These are phyloP conservation scores for Scutellaria baicalensis DNA, from an alignment of 257 asterid genomes.

Conservation along the genomic window DNA sequence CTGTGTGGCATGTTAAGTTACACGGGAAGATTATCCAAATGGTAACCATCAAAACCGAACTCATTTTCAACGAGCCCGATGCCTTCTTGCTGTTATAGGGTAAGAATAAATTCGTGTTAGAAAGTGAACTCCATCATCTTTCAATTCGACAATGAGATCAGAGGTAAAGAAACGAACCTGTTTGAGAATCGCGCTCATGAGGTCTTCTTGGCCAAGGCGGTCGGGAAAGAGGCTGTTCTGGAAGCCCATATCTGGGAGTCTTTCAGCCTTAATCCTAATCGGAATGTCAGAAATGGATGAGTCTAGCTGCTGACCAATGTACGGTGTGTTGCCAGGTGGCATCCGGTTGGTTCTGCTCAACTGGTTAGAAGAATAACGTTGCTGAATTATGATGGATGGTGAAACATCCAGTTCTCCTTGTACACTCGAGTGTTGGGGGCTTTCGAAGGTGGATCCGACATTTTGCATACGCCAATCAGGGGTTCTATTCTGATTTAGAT, in stretches of 20 bases:
- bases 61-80: conserved; percentile 53
- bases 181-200: conserved; percentile 60
- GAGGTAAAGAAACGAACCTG: conserved; percentile 50
- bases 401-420: conserved; percentile 34
- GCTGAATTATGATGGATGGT: conserved; percentile 32
- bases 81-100: conserved; percentile 47
- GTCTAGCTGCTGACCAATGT: conserved; percentile 25
- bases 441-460: conserved; percentile 31
- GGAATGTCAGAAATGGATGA: conserved; percentile 29
- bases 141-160: too few relatives aligned
- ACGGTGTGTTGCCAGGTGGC: conserved; percentile 15
- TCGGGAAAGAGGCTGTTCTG: conserved; percentile 32
- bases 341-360: conserved; percentile 24
- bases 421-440: conserved; percentile 24
- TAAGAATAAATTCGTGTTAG: background rate
- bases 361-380: conserved; percentile 33
- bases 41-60: conserved; percentile 59
- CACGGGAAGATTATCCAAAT: conserved; percentile 64
- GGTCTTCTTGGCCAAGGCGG: conserved; percentile 73
- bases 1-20: conserved; percentile 13
- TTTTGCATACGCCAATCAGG: conserved; percentile 52
- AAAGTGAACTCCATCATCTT: too few relatives aligned
- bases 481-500: conserved; percentile 36
- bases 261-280: conserved; percentile 41
- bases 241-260: conserved; percentile 35